These are phyloP conservation scores for Blastocystis sp. DNA, from an alignment of 352 stramenopile species.

Conservation along the genomic window DNA sequence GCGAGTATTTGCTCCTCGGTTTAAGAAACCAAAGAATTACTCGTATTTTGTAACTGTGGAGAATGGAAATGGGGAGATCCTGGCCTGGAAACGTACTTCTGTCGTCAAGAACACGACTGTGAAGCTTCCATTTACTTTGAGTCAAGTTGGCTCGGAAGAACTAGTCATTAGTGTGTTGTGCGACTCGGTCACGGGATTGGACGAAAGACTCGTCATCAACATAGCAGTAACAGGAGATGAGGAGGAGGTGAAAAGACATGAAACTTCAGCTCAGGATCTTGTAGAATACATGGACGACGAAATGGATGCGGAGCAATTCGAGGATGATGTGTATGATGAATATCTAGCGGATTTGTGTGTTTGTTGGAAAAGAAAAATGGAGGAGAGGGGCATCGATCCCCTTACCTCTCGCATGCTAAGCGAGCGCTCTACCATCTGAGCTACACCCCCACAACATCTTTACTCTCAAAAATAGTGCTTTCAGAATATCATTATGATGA, in stretches of 20 bases:
- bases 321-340: constrained; percentile 45
- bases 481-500: neutral
- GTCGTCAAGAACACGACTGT: neutral
- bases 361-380: constrained; percentile 62
- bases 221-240: constrained; percentile 8
- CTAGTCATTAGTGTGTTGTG: neutral
- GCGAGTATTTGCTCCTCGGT: constrained; percentile 34
- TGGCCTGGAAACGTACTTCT: constrained; percentile 38
- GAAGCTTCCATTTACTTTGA: neutral
- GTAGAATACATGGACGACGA: neutral
- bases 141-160: neutral
- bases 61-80: neutral
- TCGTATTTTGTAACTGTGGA: constrained; percentile 29
- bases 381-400: constrained; percentile 63
- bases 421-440: constrained; percentile 64
- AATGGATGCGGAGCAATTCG: constrained; percentile 3
- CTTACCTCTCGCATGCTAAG: constrained; percentile 64
- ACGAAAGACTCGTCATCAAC: neutral
- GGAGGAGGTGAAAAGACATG: neutral
- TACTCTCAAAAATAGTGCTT: neutral
- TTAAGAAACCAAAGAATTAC: constrained; percentile 63
- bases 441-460: constrained; percentile 36
- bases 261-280: neutral
- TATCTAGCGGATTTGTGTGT: constrained; percentile 23
- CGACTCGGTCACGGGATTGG: constrained; percentile 46